Evolutionary conservation across 1,284 basidiomycete genomes (phyloP).

Genomic region (Sanguinoderma infundibulare): DNA sequence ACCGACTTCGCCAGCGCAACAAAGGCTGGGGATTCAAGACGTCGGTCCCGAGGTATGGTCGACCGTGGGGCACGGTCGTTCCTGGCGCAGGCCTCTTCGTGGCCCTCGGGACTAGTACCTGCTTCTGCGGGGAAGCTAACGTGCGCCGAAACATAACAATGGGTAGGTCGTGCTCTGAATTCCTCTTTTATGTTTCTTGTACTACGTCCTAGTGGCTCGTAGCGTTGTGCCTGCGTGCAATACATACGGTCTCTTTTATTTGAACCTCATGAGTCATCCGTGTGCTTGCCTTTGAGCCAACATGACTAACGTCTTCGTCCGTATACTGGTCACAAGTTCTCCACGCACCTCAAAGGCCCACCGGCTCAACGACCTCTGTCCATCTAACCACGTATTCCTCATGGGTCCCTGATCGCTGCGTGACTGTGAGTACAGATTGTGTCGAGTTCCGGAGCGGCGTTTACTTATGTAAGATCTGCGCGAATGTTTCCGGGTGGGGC

Average conservation of each 20-base stretch:
- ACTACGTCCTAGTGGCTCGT: no score
- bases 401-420: constrained; percentile 25
- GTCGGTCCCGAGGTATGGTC: constrained; percentile 12
- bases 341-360: constrained; percentile 37
- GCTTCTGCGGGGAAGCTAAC: constrained; percentile 13
- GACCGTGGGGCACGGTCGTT: constrained; percentile 5
- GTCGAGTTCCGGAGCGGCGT: constrained; percentile 14
- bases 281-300: no score
- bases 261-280: constrained; percentile 38
- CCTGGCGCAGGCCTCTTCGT: constrained; percentile 16
- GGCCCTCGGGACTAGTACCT: constrained; percentile 21
- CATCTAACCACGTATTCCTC: constrained; percentile 34
- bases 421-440: constrained; percentile 32
- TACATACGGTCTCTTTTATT: no score
- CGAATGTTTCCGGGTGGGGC: constrained; percentile 36
- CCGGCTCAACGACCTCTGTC: constrained; percentile 29
- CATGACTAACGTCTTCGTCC: no score
- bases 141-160: constrained; percentile 9
- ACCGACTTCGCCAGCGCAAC: constrained; percentile 7
- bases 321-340: no score
- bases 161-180: no score
- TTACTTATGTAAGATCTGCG: constrained; percentile 31
- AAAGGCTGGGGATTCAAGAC: constrained; percentile 8
- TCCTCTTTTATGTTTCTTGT: no score
- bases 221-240: no score